Percentiles rank a stretch among this genome's conserved stretches.
Conservation (phyloP, 73 alveolate species). For the Symbiodinium natans region DNA sequence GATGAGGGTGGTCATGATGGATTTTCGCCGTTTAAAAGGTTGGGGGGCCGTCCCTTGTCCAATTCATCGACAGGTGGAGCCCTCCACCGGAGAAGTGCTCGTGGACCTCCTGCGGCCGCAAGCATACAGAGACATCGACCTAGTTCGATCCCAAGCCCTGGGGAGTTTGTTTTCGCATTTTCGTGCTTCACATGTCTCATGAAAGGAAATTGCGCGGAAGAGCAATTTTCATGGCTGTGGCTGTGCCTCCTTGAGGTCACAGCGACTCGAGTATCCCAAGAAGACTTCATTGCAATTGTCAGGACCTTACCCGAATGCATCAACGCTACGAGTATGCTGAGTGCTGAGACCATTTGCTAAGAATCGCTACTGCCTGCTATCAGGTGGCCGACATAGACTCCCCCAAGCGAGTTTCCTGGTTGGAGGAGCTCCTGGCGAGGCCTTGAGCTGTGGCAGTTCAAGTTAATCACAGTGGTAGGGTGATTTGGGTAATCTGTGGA, state of each 20-base stretch:
- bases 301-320: background rate
- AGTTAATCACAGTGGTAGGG: too few relatives aligned
- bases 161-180: background rate
- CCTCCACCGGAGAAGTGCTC: slow-evolving; percentile 61
- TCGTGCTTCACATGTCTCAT: too few relatives aligned
- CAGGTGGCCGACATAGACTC: background rate
- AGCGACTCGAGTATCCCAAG: slow-evolving; percentile 26
- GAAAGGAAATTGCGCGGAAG: background rate
- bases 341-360: too few relatives aligned
- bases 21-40: too few relatives aligned
- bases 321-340: background rate
- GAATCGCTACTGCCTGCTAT: background rate
- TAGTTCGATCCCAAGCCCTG: background rate
- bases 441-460: too few relatives aligned
- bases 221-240: background rate
- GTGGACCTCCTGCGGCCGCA: slow-evolving; percentile 88
- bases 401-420: background rate
- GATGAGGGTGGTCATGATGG: too few relatives aligned
- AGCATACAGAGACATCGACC: slow-evolving; percentile 56
- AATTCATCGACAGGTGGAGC: slow-evolving; percentile 63
- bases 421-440: background rate
- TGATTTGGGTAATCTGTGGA: too few relatives aligned
- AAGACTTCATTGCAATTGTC: slow-evolving; percentile 21
- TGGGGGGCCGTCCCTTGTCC: too few relatives aligned
- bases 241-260: slow-evolving; percentile 35